Conservation (phyloP, 1,284 basidiomycete genomes). For the Wallemia mellicola region DNA sequence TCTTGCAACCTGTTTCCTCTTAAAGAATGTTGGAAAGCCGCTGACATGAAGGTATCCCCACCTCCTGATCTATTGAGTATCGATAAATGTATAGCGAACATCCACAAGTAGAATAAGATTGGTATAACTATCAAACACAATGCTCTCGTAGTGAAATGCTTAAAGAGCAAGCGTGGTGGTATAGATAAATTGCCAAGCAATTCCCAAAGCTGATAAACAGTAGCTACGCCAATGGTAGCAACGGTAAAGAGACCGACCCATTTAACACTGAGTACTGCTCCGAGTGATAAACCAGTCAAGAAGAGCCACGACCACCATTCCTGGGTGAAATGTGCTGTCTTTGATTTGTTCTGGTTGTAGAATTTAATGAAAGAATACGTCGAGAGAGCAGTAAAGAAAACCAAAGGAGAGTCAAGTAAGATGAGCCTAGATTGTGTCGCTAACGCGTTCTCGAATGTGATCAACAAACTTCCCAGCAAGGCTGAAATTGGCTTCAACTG, state of each 20-base stretch:
- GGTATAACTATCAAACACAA: slow-evolving; percentile 67
- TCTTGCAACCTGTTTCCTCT: slow-evolving; percentile 71
- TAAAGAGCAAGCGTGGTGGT: slow-evolving; percentile 37
- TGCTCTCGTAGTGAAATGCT: slow-evolving; percentile 65
- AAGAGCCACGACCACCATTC: slow-evolving; percentile 78
- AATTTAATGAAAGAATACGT: slow-evolving; percentile 68
- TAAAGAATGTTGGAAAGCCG: slow-evolving; percentile 88
- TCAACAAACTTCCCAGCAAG: slow-evolving; percentile 57
- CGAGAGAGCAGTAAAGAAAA: slow-evolving; percentile 88
- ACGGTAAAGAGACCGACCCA: slow-evolving; percentile 99
- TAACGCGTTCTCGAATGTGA: slow-evolving; percentile 89
- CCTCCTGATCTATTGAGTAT: slow-evolving; percentile 70
- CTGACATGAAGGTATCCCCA: slow-evolving; percentile 96
- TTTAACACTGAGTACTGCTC: slow-evolving; percentile 76
- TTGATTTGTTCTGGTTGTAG: slow-evolving; percentile 54
- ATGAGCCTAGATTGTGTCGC: slow-evolving; percentile 88
- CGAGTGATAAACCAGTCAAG: slow-evolving; percentile 64
- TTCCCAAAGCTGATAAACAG: slow-evolving; percentile 62
- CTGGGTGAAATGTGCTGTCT: slow-evolving; percentile 35
- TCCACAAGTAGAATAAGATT: slow-evolving; percentile 63
- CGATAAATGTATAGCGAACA: slow-evolving; percentile 83
- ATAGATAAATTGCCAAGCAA: slow-evolving; percentile 65
- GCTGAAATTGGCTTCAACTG: slow-evolving; percentile 71
- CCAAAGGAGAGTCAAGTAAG: slow-evolving; percentile 79
- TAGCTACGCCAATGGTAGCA: slow-evolving; percentile 63